phyloP scores from a whole-genome alignment of 345 rosid genomes.

The Diplotaxis tenuifolia region DNA sequence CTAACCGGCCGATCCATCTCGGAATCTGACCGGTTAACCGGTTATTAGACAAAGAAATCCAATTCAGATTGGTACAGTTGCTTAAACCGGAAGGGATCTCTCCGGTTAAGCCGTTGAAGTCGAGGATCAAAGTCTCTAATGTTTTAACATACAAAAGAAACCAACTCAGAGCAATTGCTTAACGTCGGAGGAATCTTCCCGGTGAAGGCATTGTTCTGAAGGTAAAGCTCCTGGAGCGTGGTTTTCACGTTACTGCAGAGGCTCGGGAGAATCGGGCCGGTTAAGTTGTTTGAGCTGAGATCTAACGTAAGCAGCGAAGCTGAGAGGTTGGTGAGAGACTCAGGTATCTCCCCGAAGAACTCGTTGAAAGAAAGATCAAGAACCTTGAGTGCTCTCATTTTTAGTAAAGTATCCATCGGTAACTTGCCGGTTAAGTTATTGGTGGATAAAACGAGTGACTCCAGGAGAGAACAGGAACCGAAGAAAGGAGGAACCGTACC shows the following conservation, averaged over 20 bases:
- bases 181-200: conserved; percentile 56
- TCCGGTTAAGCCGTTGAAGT: conserved; percentile 82
- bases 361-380: conserved; percentile 58
- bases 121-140: conserved; percentile 80
- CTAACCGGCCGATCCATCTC: conserved; percentile 62
- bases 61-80: conserved; percentile 70
- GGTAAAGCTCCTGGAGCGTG: conserved; percentile 57
- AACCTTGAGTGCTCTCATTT: conserved; percentile 56
- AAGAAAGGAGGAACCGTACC: conserved; percentile 68
- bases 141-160: conserved; percentile 58
- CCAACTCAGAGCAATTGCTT: conserved; percentile 80
- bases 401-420: conserved; percentile 55
- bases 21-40: conserved; percentile 77
- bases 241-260: conserved; percentile 52
- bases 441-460: conserved; percentile 45
- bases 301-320: conserved; percentile 57
- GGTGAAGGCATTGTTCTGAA: conserved; percentile 64
- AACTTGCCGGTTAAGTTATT: conserved; percentile 72
- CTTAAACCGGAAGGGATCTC: conserved; percentile 66
- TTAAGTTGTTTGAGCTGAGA: conserved; percentile 78
- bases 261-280: conserved; percentile 57
- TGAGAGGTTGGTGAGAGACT: conserved; percentile 55
- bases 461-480: conserved; percentile 57
- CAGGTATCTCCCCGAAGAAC: conserved; percentile 60
- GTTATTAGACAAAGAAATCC: conserved; percentile 93